Base-by-base conservation (phyloP, 2,329 filamentous ascomycete genomes). In the Pyrenochaeta sp. region DNA sequence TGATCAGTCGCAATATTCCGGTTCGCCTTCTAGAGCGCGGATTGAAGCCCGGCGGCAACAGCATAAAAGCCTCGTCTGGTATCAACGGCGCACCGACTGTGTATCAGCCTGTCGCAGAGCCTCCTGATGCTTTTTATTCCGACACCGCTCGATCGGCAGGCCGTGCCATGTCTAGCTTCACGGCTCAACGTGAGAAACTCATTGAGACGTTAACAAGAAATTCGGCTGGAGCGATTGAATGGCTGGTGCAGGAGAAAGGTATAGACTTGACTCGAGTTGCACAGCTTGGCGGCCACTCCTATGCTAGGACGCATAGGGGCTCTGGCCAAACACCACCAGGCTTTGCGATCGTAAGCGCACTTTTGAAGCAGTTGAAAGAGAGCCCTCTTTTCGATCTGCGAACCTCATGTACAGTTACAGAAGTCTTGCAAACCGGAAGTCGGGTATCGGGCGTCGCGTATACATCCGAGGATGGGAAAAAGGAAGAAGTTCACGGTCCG, bases 51-150 rank as follows among this genome's bases (percentile, higher is more conserved):
- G 87, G 87, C 36, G 86, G 87, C 1, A 89, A 90, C 67, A 86
- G 82, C 66, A 88, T 90, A 74, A 90, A 90, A 74, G 87, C 87
- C 0, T 89, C 87, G 0, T 89, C 86, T 0, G 87, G 87, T 0
- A 90, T 90, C 73, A 89, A 88, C 62, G 87, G 86, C 6, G 86
- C 86, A 0, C 81, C 82, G 0, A 89, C 87, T 0, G 79, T 78
- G 3, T 88, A 85, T 60, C 88, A 90, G 68, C 72, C 59, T n/a
- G 34, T 59, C 7, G 12, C 68, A 40, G 79, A 82, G 43, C 58
- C 58, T 10, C 28, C 3, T 12, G 69, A 75, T 1, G 64, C 75
- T 0, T 89, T 88, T 65, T 84, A 81, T 63, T 71, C 78, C 27
- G 87, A 89, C 72, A 88, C 87, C 0, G 65, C 87, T 7, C 78